Evolutionary conservation across 495 filamentous ascomycete species (phyloP).

Genomic region (Penicillium bovifimosum): DNA sequence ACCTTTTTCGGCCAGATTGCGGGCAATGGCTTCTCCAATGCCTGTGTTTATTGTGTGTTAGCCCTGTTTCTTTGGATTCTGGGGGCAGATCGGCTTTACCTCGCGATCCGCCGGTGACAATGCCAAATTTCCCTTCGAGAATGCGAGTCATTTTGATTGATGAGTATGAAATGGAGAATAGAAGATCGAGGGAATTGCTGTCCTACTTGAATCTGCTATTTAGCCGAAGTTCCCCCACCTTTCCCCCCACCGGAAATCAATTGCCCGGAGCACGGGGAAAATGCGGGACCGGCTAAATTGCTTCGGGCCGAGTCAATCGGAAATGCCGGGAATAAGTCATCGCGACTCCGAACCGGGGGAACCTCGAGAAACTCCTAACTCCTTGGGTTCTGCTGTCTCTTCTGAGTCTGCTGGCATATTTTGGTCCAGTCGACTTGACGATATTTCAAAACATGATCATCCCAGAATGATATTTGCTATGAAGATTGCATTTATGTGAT

Average conservation of each 20-base stretch:
- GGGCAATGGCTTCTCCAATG: slow-evolving; percentile 79
- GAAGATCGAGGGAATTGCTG: background rate
- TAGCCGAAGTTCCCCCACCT: slow-evolving; percentile 13
- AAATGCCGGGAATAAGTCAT: no score
- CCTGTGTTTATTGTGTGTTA: slow-evolving; percentile 42
- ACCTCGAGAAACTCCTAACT: no score
- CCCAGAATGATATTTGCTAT: no score
- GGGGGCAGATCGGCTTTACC: slow-evolving; percentile 38
- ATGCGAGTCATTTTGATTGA: slow-evolving; percentile 23
- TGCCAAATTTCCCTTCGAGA: slow-evolving; percentile 64
- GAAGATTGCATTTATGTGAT: no score
- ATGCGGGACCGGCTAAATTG: slow-evolving; percentile 1
- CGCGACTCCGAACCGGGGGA: no score
- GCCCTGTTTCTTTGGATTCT: slow-evolving; percentile 1
- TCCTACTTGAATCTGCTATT: slow-evolving; percentile 10
- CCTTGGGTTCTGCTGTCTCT: no score
- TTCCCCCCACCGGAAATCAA: slow-evolving; percentile 13
- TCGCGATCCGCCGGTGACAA: slow-evolving; percentile 72
- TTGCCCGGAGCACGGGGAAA: slow-evolving; percentile 20
- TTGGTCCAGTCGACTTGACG: no score
- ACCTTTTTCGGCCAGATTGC: slow-evolving; percentile 72
- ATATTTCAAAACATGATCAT: no score
- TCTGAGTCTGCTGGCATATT: no score
- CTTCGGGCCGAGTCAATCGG: background rate
- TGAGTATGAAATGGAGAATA: background rate